Percentiles rank a stretch among this genome's conserved stretches.
Evolutionary conservation across 1,284 basidiomycete genomes (phyloP).

Genomic region (Taiwanofungus camphoratus): DNA sequence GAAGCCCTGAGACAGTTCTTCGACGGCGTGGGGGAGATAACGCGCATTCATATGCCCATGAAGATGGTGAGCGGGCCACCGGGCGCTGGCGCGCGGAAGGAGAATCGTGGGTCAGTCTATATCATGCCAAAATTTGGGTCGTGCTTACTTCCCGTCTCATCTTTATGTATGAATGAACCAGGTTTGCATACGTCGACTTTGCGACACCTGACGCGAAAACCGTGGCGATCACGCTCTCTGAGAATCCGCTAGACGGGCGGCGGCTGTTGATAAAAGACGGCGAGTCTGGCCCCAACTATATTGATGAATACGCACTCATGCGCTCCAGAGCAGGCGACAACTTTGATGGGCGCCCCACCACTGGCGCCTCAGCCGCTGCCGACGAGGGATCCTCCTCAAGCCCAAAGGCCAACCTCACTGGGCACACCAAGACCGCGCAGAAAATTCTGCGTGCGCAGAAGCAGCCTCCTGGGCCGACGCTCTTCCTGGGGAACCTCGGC

Average conservation of each 20-base stretch:
- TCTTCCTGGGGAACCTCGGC: constrained; percentile 87
- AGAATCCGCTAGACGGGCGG: constrained; percentile 80
- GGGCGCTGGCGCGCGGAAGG: constrained; percentile 35
- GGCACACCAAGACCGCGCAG: constrained; percentile 72
- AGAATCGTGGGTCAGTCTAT: constrained; percentile 62
- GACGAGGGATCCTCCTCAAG: constrained; percentile 22
- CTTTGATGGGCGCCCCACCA: constrained; percentile 60
- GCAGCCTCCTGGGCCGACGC: constrained; percentile 75
- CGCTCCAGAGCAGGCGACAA: constrained; percentile 50
- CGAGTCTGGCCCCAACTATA: constrained; percentile 26
- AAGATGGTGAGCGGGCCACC: constrained; percentile 35
- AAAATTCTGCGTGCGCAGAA: constrained; percentile 80
- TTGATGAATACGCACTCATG: background rate
- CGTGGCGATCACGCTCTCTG: constrained; percentile 75
- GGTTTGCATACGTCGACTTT: constrained; percentile 97
- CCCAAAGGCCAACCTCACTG: constrained; percentile 30
- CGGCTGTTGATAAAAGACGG: constrained; percentile 92
- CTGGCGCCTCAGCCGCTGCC: constrained; percentile 25
- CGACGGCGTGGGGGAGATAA: constrained; percentile 65
- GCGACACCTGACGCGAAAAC: constrained; percentile 69
- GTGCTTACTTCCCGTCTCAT: constrained; percentile 8
- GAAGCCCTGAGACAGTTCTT: constrained; percentile 72
- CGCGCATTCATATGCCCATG: constrained; percentile 69
- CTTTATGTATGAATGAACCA: constrained; percentile 27
- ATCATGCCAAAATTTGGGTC: constrained; percentile 3